Evolutionary conservation across 345 rosid genomes (phyloP), one percentile per base, ranked within the genome.

Genomic region (Acer negundo): DNA sequence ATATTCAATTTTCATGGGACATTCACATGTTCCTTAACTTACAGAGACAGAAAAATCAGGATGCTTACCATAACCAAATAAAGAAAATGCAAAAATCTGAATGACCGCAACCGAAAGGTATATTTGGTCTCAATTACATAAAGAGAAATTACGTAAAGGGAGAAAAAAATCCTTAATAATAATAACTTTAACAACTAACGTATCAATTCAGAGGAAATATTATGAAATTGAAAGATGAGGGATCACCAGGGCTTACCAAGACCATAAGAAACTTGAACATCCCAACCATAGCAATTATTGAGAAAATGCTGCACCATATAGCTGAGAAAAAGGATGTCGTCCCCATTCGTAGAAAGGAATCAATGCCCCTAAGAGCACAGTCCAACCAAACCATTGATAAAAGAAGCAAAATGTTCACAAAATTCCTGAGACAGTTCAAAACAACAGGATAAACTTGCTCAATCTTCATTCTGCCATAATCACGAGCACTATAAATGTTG

Each of bases 271-370:
- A 92, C 82, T 88, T 96, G 82, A 81, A 66, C 74, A 88, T 77
- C 78, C 99, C 99, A 55, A 82, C 87, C 98, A 94, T 90, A 19
- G 93, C 89, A 81, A 92, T 82, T 49, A 84, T 83, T 59, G 99
- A 92, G 80, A 96, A 84, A 74, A 91, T 84, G 84, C 98, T 89
- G 83, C 97, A 94, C 99, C 98, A 96, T 77, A 96, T 78, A 79
- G 92, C 80, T 13, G 94, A 90, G 82, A 92, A 92, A 82, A 93
- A 89, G 6, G 97, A 92, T 42, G 94, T 80, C 17, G 97, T 94
- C 75, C 98, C 97, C 93, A 96, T 84, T 69, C 93, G 90, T 72
- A 92, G 78, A 80, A 96, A 91, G 73, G 98, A 96, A 83, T 89
- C 93, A 56, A 96, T 74, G 70, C 99, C 97, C 78, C 98, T 90